Evolutionary conservation across 129 eudicot species (phyloP).

Genomic region (Escallonia herrerae): DNA sequence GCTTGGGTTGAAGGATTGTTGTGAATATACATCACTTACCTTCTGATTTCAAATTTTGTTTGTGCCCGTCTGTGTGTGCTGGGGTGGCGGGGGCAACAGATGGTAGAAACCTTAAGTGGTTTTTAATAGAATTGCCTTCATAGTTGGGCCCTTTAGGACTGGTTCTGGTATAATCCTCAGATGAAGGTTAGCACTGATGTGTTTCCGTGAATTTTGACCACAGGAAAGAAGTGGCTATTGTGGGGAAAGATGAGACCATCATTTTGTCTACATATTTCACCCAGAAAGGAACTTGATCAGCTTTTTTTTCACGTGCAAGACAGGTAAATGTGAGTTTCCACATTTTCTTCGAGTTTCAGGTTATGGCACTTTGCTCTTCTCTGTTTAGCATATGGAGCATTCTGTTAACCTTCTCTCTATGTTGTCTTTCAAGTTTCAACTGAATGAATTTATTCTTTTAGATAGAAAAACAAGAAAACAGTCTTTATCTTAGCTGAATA

Average conservation of each 20-base stretch:
- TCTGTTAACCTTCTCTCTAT: too few species aligned
- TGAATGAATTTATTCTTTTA: too few species aligned
- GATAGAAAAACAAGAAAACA: too few species aligned
- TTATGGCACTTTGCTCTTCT: too few species aligned
- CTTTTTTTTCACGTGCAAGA: background rate
- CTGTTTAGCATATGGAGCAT: too few species aligned
- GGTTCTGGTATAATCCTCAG: background rate
- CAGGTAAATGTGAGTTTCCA: background rate
- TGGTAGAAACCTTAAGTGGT: too few species aligned
- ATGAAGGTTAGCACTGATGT: background rate
- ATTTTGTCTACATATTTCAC: slow-evolving; percentile 54
- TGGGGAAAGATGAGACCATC: slow-evolving; percentile 34
- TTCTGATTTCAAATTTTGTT: background rate
- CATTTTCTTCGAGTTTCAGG: background rate
- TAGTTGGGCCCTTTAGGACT: background rate
- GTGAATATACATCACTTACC: too few species aligned
- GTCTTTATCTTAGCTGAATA: too few species aligned
- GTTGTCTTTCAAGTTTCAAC: too few species aligned
- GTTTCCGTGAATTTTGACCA: background rate
- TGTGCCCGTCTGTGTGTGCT: too few species aligned
- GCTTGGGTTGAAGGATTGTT: background rate
- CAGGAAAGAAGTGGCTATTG: slow-evolving; percentile 70
- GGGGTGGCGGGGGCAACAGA: background rate
- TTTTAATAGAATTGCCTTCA: background rate
- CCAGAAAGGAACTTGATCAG: slow-evolving; percentile 37